A percentile compares a stretch with the other conserved stretches of the same genome.
phyloP scores from a whole-genome alignment of 1,284 basidiomycete species.

The Sanguinoderma infundibulare region DNA sequence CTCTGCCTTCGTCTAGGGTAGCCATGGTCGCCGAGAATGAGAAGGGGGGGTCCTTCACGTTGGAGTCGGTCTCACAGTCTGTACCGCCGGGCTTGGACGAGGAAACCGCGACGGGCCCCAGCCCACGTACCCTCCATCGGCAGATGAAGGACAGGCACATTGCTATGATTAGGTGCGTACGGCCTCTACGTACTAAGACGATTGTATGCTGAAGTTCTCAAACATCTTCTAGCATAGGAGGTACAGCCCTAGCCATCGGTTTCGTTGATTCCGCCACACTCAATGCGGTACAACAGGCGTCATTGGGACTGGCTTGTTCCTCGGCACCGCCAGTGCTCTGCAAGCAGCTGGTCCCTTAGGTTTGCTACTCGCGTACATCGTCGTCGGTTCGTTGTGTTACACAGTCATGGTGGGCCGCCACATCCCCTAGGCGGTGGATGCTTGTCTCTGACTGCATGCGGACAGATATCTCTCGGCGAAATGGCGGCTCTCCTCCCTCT shows the following conservation, averaged over 20 bases:
- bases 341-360: conserved; percentile 61
- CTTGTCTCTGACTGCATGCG: conserved; percentile 12
- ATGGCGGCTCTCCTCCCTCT: conserved; percentile 77
- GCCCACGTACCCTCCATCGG: conserved; percentile 37
- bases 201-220: not conserved
- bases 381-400: conserved; percentile 69
- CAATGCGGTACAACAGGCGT: conserved; percentile 57
- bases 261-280: not conserved
- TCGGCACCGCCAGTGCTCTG: conserved; percentile 66
- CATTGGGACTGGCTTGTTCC: conserved; percentile 74
- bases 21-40: not conserved
- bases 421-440: not conserved
- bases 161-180: conserved; percentile 42
- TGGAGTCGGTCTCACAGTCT: not conserved
- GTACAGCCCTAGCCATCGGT: conserved; percentile 19
- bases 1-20: not conserved
- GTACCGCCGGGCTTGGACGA: not conserved
- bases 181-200: not conserved
- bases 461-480: conserved; percentile 52
- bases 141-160: conserved; percentile 45
- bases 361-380: conserved; percentile 64
- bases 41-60: not conserved
- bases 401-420: conserved; percentile 39
- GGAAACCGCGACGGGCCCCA: too few relatives aligned
- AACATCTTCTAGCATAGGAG: conserved; percentile 39